Conservation (phyloP, 2,329 filamentous ascomycete genomes). For the Phaeosphaeriaceae sp. region DNA sequence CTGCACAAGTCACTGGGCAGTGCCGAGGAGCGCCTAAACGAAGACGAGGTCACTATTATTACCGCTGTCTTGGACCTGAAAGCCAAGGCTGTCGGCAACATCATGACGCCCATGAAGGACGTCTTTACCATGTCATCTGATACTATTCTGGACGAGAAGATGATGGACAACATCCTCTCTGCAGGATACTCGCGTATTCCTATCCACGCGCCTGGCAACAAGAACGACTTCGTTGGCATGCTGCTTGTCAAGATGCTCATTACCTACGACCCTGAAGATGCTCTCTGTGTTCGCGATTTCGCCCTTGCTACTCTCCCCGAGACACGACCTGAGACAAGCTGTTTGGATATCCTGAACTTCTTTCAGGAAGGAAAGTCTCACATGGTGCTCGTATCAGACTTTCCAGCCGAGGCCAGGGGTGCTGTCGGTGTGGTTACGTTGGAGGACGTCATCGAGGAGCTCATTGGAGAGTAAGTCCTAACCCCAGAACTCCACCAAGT, state of each 20-base stretch:
- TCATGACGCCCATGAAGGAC: conserved; percentile 99
- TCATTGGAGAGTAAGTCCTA: conserved; percentile 89
- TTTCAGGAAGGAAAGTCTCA: conserved; percentile 99
- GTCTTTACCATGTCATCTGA: conserved; percentile 98
- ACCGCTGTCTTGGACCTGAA: conserved; percentile 95
- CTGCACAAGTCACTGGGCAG: conserved; percentile 90
- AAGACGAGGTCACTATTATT: conserved; percentile 98
- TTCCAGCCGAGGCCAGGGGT: conserved; percentile 87
- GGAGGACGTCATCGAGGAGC: conserved; percentile 97
- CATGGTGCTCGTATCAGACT: conserved; percentile 94
- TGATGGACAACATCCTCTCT: conserved; percentile 91
- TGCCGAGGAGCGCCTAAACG: conserved; percentile 84
- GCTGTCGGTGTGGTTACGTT: conserved; percentile 93
- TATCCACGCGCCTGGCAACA: conserved; percentile 85
- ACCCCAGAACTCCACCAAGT: background rate
- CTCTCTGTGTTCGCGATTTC: conserved; percentile 85
- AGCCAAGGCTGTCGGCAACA: conserved; percentile 90
- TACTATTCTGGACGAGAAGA: conserved; percentile 87
- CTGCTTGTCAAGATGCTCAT: conserved; percentile 98
- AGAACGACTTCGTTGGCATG: conserved; percentile 94
- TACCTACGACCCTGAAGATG: conserved; percentile 96
- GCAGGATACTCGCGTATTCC: conserved; percentile 96
- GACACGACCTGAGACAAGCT: conserved; percentile 93
- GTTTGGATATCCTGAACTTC: conserved; percentile 98
- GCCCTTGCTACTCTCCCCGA: conserved; percentile 92